phyloP scores from a whole-genome alignment of 75 land plant species.

The Isoetes taiwanensis region DNA sequence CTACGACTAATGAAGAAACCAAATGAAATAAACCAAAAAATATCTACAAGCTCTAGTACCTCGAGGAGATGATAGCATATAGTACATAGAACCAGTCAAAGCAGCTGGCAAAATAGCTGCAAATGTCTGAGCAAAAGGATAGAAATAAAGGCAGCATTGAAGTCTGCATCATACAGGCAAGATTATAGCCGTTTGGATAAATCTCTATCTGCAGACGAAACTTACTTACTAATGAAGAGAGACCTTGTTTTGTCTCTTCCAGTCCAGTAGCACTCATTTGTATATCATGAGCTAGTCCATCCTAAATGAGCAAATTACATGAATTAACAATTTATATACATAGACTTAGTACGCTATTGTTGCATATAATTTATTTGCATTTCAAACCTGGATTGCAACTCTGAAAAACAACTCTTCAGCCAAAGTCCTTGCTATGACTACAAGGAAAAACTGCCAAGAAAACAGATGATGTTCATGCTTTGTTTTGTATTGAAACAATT shows the following conservation, averaged over 20 bases:
- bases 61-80: constrained; percentile 57
- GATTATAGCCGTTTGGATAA: too few species aligned
- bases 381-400: constrained; percentile 78
- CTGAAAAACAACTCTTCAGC: constrained; percentile 92
- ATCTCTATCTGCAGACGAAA: too few species aligned
- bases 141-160: constrained; percentile 75
- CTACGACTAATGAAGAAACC: too few species aligned
- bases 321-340: neutral
- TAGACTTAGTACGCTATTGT: neutral
- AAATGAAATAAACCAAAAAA: too few species aligned
- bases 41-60: constrained; percentile 26
- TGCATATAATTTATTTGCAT: neutral
- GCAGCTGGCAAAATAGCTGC: constrained; percentile 84
- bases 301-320: constrained; percentile 24
- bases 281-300: constrained; percentile 75
- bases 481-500: too few species aligned
- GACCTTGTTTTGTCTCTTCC: constrained; percentile 38
- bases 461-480: too few species aligned
- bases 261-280: constrained; percentile 44
- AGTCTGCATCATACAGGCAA: constrained; percentile 58
- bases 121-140: constrained; percentile 87
- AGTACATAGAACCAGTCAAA: constrained; percentile 83
- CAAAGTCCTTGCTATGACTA: constrained; percentile 67
- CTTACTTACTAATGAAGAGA: constrained; percentile 66
- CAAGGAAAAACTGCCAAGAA: constrained; percentile 51